Evolutionary conservation across 2,329 filamentous ascomycete species (phyloP).

Genomic region (Talaromyces sp.): DNA sequence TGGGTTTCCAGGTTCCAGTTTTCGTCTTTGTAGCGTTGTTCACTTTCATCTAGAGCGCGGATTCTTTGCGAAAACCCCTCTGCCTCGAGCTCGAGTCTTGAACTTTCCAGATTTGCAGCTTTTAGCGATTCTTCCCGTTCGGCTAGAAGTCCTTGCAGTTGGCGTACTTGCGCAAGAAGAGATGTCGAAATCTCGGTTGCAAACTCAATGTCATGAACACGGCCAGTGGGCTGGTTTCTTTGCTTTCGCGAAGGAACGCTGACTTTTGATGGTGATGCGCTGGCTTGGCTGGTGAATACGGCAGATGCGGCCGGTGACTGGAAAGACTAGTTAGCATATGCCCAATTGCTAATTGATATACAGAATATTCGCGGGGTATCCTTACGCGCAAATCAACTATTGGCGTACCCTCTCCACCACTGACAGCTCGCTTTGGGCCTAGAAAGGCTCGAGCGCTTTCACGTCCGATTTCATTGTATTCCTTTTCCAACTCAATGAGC

Average conservation of each 20-base stretch:
- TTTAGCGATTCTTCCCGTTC: slow-evolving; percentile 87
- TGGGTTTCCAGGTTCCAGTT: slow-evolving; percentile 97
- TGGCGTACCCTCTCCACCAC: slow-evolving; percentile 59
- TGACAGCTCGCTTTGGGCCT: slow-evolving; percentile 71
- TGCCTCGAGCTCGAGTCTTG: slow-evolving; percentile 74
- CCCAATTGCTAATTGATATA: not conserved
- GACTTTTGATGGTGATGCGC: slow-evolving; percentile 83
- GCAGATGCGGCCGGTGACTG: slow-evolving; percentile 68
- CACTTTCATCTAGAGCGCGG: slow-evolving; percentile 82
- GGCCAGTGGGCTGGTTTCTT: slow-evolving; percentile 81
- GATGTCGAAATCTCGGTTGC: slow-evolving; percentile 98
- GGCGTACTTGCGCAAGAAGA: slow-evolving; percentile 86
- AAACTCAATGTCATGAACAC: slow-evolving; percentile 94
- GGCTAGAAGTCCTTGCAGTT: slow-evolving; percentile 75
- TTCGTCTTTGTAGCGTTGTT: slow-evolving; percentile 94
- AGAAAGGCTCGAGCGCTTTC: slow-evolving; percentile 87
- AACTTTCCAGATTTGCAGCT: slow-evolving; percentile 67
- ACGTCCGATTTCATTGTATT: slow-evolving; percentile 89
- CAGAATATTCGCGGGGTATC: not conserved
- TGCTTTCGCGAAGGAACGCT: slow-evolving; percentile 81
- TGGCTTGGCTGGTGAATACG: slow-evolving; percentile 78
- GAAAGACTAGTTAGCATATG: not conserved
- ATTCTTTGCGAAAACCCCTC: slow-evolving; percentile 76
- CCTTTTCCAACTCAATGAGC: slow-evolving; percentile 81
- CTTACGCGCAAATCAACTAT: slow-evolving; percentile 43